These are phyloP conservation scores for Sugiyamaella marilandica DNA, from an alignment of 805 yeast species.

Conservation along the genomic window DNA sequence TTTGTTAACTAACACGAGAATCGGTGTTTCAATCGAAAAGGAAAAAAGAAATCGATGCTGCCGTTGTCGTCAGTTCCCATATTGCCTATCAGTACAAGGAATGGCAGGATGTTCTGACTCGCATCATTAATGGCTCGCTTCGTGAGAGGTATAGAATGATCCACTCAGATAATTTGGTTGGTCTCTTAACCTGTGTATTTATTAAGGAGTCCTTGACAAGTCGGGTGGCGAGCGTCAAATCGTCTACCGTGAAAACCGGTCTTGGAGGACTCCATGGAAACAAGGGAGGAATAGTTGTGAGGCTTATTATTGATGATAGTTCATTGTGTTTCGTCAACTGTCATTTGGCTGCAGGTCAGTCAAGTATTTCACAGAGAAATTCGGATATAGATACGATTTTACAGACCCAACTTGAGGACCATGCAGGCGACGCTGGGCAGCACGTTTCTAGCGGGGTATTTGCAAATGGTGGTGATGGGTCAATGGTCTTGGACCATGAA, in stretches of 20 bases:
- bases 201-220: slow-evolving; percentile 49
- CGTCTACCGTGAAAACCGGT: slow-evolving; percentile 83
- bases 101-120: slow-evolving; percentile 32
- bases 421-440: slow-evolving; percentile 15
- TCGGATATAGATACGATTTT: slow-evolving; percentile 78
- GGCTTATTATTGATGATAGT: slow-evolving; percentile 61
- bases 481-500: slow-evolving; percentile 70
- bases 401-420: slow-evolving; percentile 21
- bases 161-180: slow-evolving; percentile 82
- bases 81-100: slow-evolving; percentile 28
- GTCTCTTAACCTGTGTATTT: slow-evolving; percentile 68
- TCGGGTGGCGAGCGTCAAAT: slow-evolving; percentile 57
- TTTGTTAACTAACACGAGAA: slow-evolving; percentile 1
- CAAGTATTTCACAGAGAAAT: slow-evolving; percentile 75
- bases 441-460: slow-evolving; percentile 16
- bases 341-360: slow-evolving; percentile 91
- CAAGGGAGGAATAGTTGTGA: slow-evolving; percentile 72
- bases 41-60: slow-evolving; percentile 47
- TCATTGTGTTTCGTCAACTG: slow-evolving; percentile 75
- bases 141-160: slow-evolving; percentile 47
- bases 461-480: slow-evolving; percentile 39
- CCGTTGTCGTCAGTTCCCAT: slow-evolving; percentile 34
- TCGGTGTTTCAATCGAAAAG: slow-evolving; percentile 37
- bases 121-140: slow-evolving; percentile 24
- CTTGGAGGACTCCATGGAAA: slow-evolving; percentile 81